Percentiles rank a stretch among this genome's conserved stretches.
Conservation (phyloP, 257 asterid genomes). For the Capsicum pubescens region DNA sequence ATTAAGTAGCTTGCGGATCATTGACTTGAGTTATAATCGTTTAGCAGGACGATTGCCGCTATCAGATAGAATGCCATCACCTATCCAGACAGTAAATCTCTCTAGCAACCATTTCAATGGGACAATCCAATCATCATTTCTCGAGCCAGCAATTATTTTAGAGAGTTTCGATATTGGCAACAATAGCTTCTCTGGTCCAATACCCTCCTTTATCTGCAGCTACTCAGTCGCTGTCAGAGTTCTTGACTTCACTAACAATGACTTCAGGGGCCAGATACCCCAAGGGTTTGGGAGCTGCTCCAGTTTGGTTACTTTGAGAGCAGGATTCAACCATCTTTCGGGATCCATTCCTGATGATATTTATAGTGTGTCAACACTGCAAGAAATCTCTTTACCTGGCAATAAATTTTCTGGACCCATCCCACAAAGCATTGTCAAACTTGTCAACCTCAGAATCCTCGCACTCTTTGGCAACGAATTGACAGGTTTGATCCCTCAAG, state of each 20-base stretch:
- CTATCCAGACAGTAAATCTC: conserved; percentile 51
- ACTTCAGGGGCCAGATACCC: conserved; percentile 61
- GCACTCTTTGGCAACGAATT: conserved; percentile 64
- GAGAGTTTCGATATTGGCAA: conserved; percentile 69
- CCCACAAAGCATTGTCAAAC: conserved; percentile 53
- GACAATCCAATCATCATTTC: conserved; percentile 47
- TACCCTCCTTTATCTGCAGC: conserved; percentile 63
- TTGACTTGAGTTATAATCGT: conserved; percentile 81
- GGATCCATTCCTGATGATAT: conserved; percentile 70
- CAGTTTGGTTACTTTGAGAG: conserved; percentile 58
- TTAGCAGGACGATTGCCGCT: conserved; percentile 49
- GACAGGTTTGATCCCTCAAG: conserved; percentile 67
- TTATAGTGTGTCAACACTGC: conserved; percentile 50
- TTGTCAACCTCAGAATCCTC: conserved; percentile 60
- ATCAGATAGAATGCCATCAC: conserved; percentile 49
- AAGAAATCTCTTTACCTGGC: conserved; percentile 71
- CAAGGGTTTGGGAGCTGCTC: conserved; percentile 60
- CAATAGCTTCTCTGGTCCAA: conserved; percentile 70
- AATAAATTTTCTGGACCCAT: conserved; percentile 69
- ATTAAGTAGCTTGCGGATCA: conserved; percentile 41
- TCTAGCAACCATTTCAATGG: conserved; percentile 81
- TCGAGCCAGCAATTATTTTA: conserved; percentile 53
- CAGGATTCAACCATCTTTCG: conserved; percentile 67
- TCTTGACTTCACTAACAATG: conserved; percentile 78
- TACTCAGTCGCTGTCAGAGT: conserved; percentile 47